These are phyloP conservation scores for Alternaria dauci DNA, from an alignment of 2,329 filamentous ascomycete genomes.

Conservation along the genomic window DNA sequence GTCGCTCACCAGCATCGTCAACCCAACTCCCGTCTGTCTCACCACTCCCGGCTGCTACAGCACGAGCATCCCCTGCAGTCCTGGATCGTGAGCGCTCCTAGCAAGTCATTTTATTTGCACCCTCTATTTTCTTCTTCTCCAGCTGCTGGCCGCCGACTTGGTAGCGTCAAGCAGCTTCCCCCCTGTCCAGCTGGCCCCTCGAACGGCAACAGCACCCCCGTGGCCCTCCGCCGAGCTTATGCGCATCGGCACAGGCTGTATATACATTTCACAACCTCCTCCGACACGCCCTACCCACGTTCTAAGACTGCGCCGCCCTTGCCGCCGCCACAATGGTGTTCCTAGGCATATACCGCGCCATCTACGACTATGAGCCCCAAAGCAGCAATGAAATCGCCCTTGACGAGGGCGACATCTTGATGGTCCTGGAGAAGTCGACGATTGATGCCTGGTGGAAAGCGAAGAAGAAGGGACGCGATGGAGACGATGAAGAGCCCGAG, in stretches of 20 bases:
- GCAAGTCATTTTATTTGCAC: background rate
- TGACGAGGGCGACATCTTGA: slow-evolving; percentile 85
- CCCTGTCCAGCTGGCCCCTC: slow-evolving; percentile 32
- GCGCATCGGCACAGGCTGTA: slow-evolving; percentile 31
- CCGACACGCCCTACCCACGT: slow-evolving; percentile 3
- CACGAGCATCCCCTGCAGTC: slow-evolving; percentile 27
- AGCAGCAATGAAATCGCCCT: slow-evolving; percentile 86
- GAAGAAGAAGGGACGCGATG: slow-evolving; percentile 80
- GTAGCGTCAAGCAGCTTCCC: slow-evolving; percentile 18
- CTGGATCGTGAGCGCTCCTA: slow-evolving; percentile 10
- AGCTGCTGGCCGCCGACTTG: slow-evolving; percentile 20
- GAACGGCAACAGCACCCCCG: slow-evolving; percentile 32
- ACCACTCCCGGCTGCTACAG: slow-evolving; percentile 23
- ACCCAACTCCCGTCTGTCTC: slow-evolving; percentile 24
- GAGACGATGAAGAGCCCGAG: slow-evolving; percentile 90
- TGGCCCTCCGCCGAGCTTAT: slow-evolving; percentile 40
- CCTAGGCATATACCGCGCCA: slow-evolving; percentile 84
- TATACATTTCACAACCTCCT: slow-evolving; percentile 26
- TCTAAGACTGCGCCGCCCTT: slow-evolving; percentile 26
- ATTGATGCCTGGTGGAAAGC: slow-evolving; percentile 92
- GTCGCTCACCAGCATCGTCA: slow-evolving; percentile 23
- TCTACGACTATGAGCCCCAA: slow-evolving; percentile 93
- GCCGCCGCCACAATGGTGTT: slow-evolving; percentile 74
- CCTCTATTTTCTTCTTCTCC: background rate
- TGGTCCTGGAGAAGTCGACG: slow-evolving; percentile 80